Evolutionary conservation across 306 rosid genomes (phyloP).

Genomic region (Vicia sativa): DNA sequence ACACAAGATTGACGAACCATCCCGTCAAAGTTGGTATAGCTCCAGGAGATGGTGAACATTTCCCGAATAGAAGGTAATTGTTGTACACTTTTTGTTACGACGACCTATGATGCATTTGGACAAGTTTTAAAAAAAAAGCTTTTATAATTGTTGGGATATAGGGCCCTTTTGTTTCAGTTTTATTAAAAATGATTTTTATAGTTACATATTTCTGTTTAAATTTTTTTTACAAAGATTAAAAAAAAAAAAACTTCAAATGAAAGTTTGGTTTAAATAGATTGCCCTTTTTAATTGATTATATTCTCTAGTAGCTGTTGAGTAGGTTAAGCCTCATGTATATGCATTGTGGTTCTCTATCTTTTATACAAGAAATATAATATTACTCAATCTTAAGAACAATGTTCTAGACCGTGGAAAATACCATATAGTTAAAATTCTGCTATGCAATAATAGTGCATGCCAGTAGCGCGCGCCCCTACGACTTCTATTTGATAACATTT

Average conservation of each 20-base stretch:
- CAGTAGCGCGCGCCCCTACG: too few relatives aligned
- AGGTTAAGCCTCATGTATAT: not conserved
- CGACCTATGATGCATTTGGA: not conserved
- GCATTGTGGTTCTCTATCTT: not conserved
- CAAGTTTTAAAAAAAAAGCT: not conserved
- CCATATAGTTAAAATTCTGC: too few relatives aligned
- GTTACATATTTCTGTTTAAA: too few relatives aligned
- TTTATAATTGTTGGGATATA: not conserved
- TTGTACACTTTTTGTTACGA: not conserved
- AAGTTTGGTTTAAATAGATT: too few relatives aligned
- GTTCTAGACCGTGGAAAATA: too few relatives aligned
- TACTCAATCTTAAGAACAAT: not conserved
- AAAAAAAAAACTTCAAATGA: too few relatives aligned
- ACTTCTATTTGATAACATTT: too few relatives aligned
- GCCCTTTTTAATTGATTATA: constrained; percentile 1
- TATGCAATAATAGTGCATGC: too few relatives aligned
- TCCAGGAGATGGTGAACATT: constrained; percentile 20
- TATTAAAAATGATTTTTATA: too few relatives aligned
- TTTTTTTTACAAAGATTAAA: too few relatives aligned
- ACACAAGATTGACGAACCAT: constrained; percentile 34
- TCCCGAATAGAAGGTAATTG: constrained; percentile 43
- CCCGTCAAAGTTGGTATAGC: constrained; percentile 33
- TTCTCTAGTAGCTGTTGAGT: not conserved
- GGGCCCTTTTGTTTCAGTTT: too few relatives aligned
- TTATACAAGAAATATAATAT: not conserved